Evolutionary conservation across 345 rosid species (phyloP).

Genomic region (Firmiana major): DNA sequence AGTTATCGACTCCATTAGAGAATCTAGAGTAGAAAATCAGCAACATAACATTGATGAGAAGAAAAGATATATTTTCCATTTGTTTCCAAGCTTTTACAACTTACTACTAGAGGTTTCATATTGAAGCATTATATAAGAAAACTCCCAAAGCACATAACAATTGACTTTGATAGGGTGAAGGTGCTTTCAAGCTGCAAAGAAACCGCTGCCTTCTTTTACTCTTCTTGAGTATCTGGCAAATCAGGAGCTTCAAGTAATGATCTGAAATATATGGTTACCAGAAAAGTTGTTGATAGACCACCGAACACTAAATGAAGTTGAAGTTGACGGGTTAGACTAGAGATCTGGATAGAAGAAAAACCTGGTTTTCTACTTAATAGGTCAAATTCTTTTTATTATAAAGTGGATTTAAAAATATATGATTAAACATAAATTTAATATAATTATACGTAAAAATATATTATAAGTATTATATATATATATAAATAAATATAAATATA

Average conservation of each 20-base stretch:
- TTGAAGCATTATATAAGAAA: background rate
- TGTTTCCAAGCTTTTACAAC: background rate
- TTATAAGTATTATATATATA: too few relatives aligned
- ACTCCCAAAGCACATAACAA: background rate
- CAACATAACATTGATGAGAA: background rate
- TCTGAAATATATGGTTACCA: background rate
- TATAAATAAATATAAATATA: too few relatives aligned
- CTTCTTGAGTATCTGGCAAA: background rate
- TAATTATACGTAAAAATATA: too few relatives aligned
- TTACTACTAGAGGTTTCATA: background rate
- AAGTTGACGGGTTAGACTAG: background rate
- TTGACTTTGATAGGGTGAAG: background rate
- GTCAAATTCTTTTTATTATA: too few relatives aligned
- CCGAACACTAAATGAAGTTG: background rate
- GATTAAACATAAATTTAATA: too few relatives aligned
- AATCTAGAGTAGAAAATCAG: background rate
- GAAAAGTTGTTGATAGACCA: too few relatives aligned
- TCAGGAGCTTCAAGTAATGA: background rate
- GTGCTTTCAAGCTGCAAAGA: background rate
- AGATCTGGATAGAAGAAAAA: background rate
- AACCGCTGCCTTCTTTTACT: background rate
- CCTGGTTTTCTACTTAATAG: too few relatives aligned
- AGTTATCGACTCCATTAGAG: background rate
- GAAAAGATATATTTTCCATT: background rate
- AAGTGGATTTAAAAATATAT: too few relatives aligned